A percentile compares a stretch with the other conserved stretches of the same genome.
Conservation (phyloP, 2,329 filamentous ascomycete genomes). For the Colletotrichum kahawae region DNA sequence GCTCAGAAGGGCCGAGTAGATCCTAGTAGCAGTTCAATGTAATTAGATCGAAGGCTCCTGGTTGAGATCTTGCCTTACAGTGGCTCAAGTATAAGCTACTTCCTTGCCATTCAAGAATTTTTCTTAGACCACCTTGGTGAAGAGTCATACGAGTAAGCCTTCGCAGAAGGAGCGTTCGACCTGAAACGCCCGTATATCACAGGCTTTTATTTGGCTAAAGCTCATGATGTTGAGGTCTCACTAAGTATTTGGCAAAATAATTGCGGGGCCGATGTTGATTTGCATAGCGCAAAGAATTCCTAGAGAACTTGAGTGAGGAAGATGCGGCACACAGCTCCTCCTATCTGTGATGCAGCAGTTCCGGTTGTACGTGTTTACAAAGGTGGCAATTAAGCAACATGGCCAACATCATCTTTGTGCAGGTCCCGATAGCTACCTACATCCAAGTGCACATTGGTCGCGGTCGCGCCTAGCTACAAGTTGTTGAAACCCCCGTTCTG, state of each 20-base stretch:
- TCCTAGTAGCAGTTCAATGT: no score
- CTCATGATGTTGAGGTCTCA: neutral
- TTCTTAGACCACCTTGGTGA: neutral
- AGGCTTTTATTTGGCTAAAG: neutral
- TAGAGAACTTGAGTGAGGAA: neutral
- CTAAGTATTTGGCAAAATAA: accelerated
- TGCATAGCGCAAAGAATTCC: neutral
- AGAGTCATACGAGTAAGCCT: neutral
- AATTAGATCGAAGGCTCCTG: no score
- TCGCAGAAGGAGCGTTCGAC: neutral
- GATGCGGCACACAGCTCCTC: neutral
- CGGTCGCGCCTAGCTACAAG: neutral
- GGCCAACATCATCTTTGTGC: neutral
- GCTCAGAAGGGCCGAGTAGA: no score
- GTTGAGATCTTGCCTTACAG: no score
- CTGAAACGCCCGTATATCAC: neutral
- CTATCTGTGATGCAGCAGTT: neutral
- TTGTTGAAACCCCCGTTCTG: neutral
- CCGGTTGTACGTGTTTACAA: neutral
- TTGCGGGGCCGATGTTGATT: neutral
- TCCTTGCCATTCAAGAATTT: no score
- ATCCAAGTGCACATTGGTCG: neutral
- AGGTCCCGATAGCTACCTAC: neutral
- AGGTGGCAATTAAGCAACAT: neutral
- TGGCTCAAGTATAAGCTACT: no score